phyloP scores from a whole-genome alignment of 2,329 filamentous ascomycete genomes.

The Monilinia fructigena region DNA sequence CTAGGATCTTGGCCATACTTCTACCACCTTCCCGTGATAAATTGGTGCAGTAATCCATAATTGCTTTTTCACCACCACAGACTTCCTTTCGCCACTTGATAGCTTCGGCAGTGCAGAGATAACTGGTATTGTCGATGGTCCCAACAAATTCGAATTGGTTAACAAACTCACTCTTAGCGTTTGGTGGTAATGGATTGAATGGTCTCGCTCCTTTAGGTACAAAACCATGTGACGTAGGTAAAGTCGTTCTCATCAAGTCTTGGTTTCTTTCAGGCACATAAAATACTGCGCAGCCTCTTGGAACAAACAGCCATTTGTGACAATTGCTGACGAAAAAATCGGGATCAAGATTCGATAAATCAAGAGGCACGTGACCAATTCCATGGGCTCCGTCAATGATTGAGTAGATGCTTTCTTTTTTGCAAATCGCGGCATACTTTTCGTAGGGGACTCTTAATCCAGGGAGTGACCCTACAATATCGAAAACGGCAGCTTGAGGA shows the following conservation, averaged over 20 bases:
- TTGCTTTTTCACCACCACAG: slow-evolving; percentile 71
- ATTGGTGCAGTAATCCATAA: slow-evolving; percentile 60
- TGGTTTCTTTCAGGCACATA: slow-evolving; percentile 79
- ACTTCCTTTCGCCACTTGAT: slow-evolving; percentile 67
- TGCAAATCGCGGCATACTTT: slow-evolving; percentile 61
- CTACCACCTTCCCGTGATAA: slow-evolving; percentile 65
- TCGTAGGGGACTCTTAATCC: slow-evolving; percentile 81
- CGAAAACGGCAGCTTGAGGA: slow-evolving; percentile 70
- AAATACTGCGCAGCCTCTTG: slow-evolving; percentile 76
- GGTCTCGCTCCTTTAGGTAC: slow-evolving; percentile 43
- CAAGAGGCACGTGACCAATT: slow-evolving; percentile 72
- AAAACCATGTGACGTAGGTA: slow-evolving; percentile 82
- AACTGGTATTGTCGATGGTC: slow-evolving; percentile 71
- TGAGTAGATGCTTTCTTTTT: slow-evolving; percentile 65
- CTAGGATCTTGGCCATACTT: slow-evolving; percentile 59
- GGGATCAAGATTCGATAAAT: slow-evolving; percentile 64
- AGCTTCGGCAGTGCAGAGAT: slow-evolving; percentile 68
- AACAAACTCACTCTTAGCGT: slow-evolving; percentile 56
- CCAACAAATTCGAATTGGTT: slow-evolving; percentile 73
- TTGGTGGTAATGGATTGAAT: slow-evolving; percentile 44
- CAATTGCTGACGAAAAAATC: slow-evolving; percentile 88
- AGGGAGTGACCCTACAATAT: slow-evolving; percentile 76
- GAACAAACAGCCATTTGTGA: slow-evolving; percentile 87
- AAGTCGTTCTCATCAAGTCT: slow-evolving; percentile 65
- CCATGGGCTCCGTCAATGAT: slow-evolving; percentile 78